Base-by-base conservation (phyloP, 2,329 filamentous ascomycete species). In the Leptosphaerulina australis region DNA sequence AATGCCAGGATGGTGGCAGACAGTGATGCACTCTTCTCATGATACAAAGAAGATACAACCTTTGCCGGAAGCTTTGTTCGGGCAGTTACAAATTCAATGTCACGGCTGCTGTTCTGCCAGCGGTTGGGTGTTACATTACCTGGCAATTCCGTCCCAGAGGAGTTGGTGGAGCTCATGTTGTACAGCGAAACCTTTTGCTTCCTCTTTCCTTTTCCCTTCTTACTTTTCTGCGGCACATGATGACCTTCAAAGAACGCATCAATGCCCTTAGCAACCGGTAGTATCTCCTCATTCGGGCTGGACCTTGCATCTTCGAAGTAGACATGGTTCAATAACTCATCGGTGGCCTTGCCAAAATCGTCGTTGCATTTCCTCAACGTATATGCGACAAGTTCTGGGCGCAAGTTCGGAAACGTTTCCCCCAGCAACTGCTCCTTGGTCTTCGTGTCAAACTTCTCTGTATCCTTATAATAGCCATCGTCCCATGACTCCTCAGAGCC, bases 311-410 rank as follows among this genome's bases (percentile, higher is more conserved):
- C 84, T 50, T 90, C 84, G 4, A 97, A 85, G 64, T 87, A 91
- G 15, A 88, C 84, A 11, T 90, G 79, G 58, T 88, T 95, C 24
- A 97, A 80, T 10, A 97, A 77, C 50, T 91, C 85, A 62, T 96
- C 91, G 55, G 95, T 85, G 1, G 90, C 84, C 11, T 79, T 78
- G 50, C 86, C 83, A 29, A 89, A 82, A 58, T 90, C 83, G 0
- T 86, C 83, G 9, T 82, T 79, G 22, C 80, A 83, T 63, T 90
- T 89, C 58, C 83, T 83, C 40, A 96, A 73, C 0, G 85, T 83
- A 55, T 86, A 82, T 31, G 77, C 76, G 21, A 96, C 79, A 31
- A 89, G 86, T 37, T 85, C 83, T 0, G 76, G 76, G 36, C 85
- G 86, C 31, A 92, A 77, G 0, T 80, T 82, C 0, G 86, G 83